Percentiles rank a stretch among this genome's conserved stretches.
Conservation (phyloP, 768 basidiomycete species). For the Lentinula guzmanii region DNA sequence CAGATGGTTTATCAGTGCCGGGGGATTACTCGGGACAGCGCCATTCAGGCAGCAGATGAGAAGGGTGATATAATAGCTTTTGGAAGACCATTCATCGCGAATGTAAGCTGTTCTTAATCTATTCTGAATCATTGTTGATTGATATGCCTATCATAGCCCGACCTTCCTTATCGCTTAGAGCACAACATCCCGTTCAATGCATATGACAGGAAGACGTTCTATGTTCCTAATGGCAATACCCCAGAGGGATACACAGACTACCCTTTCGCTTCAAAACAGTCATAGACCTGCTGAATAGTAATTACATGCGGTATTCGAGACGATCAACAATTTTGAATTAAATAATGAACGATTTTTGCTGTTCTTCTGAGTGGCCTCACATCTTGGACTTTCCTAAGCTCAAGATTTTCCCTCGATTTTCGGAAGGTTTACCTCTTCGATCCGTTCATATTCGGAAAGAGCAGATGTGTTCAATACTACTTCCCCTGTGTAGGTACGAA, state of each 20-base stretch:
- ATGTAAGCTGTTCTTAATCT: conserved; percentile 10
- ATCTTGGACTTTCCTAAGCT: too few relatives aligned
- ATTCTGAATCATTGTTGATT: background rate
- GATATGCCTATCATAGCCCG: conserved; percentile 18
- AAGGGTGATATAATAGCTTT: conserved; percentile 21
- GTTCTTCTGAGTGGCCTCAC: too few relatives aligned
- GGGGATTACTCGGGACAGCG: conserved; percentile 20
- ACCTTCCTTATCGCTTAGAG: conserved; percentile 23
- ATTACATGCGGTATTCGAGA: too few relatives aligned
- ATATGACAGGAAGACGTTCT: conserved; percentile 22
- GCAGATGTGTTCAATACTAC: too few relatives aligned
- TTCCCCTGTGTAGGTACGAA: too few relatives aligned
- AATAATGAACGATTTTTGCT: too few relatives aligned
- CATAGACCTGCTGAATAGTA: background rate
- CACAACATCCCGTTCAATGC: conserved; percentile 19
- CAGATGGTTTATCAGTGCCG: conserved; percentile 19
- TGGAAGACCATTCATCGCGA: conserved; percentile 26
- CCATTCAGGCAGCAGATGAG: conserved; percentile 18
- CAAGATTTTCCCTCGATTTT: too few relatives aligned
- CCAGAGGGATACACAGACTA: conserved; percentile 25
- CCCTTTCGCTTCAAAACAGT: conserved; percentile 13
- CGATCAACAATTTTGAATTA: too few relatives aligned
- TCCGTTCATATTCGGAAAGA: too few relatives aligned
- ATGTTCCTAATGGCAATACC: conserved; percentile 14
- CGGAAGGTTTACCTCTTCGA: too few relatives aligned